Evolutionary conservation across 2,329 filamentous ascomycete species (phyloP), one percentile per base, ranked within the genome.

Genomic region (Pseudogymnoascus sp.): DNA sequence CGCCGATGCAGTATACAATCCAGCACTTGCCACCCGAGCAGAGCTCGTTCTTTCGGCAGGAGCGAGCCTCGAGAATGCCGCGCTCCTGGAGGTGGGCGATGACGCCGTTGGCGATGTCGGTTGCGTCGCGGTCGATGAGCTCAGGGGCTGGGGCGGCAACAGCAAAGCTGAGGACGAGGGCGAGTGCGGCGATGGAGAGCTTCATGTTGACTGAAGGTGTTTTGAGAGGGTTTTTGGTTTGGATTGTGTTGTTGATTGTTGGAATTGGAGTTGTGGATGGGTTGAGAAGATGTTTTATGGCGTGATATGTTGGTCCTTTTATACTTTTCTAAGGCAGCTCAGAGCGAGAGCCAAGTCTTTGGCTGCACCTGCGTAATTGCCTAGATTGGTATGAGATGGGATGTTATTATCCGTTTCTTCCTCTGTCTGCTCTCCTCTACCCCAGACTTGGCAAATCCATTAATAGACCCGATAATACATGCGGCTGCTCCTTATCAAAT

Each of bases 131-230:
- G 33, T 35, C 33, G 33, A 35, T 28, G 65, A 70, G 31, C 28
- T 62, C 26, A 59, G 63, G 37, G 60, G 56, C 66, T 66, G 64
- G 40, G 66, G 65, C 14, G 65, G 65, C 65, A 66, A 64, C 61
- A 64, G 67, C 60, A 59, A 43, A 19, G 40, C 40, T 43, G 40
- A 43, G 40, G 40, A 43, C 19, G 40, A 43, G 19, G 40, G 40
- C 40, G 40, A 43, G 40, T 4, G 40, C 40, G 19, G 40, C 19
- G 40, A 24, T 5, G 40, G 40, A 43, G 40, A 43, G 24, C 40
- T 43, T 43, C 40, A 43, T 43, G 12, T 43, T 43, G 40, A 14
- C 8, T 12, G 40, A 11, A 12, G 6, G 40, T 24, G 6, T 10
- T 35, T 24, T 11, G 11, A 11, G 5, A 12, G 10, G 40, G 19